phyloP scores from a whole-genome alignment of 2,329 filamentous ascomycete genomes.

The Tolypocladium sp. region DNA sequence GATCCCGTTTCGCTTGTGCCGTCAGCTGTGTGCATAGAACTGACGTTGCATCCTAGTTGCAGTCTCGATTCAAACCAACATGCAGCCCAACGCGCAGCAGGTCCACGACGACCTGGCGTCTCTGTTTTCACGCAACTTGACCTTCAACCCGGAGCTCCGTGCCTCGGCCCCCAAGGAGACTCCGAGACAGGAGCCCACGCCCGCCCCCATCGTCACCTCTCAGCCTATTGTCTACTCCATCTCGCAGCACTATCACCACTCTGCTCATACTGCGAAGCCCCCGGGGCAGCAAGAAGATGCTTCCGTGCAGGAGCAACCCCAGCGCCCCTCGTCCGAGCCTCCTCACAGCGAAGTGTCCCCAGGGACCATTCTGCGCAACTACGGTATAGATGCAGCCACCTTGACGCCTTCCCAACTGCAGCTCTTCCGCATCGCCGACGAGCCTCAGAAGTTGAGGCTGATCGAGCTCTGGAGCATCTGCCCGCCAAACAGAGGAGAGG shows the following conservation, averaged over 20 bases:
- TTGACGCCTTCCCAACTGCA: constrained; percentile 68
- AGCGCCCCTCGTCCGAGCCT: constrained; percentile 41
- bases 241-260: constrained; percentile 79
- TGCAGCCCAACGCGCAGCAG: constrained; percentile 33
- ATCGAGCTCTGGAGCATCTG: constrained; percentile 81
- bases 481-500: constrained; percentile 51
- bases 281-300: constrained; percentile 17
- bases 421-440: constrained; percentile 68
- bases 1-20: not conserved
- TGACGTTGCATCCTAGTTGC: not conserved
- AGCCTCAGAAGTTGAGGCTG: constrained; percentile 62
- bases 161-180: constrained; percentile 12
- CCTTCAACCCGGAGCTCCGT: constrained; percentile 39
- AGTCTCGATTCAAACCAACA: not conserved
- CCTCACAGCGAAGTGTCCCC: constrained; percentile 39
- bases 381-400: constrained; percentile 60
- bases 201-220: constrained; percentile 16
- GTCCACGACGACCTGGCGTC: constrained; percentile 74
- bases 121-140: constrained; percentile 71
- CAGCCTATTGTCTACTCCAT: constrained; percentile 58
- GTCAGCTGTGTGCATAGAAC: not conserved
- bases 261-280: constrained; percentile 47
- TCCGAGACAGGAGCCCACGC: constrained; percentile 19
- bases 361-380: constrained; percentile 50
- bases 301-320: constrained; percentile 21